Base-by-base conservation (phyloP, 2,329 filamentous ascomycete species). In the Rhexocercosporidium sp. region DNA sequence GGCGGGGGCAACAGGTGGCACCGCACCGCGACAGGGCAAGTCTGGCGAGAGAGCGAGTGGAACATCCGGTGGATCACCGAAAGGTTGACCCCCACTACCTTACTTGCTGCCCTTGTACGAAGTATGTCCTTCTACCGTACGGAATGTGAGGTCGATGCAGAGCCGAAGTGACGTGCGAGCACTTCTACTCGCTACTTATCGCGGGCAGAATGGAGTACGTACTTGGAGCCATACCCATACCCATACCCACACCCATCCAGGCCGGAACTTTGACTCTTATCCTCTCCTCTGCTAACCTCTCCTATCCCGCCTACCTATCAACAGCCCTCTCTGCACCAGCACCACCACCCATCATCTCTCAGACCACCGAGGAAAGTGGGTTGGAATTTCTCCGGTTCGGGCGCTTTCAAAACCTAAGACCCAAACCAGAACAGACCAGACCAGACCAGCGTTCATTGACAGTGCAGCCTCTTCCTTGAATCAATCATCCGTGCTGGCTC, bases 321-420 rank as follows among this genome's bases (percentile, higher is more conserved):
- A n/a, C n/a, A n/a, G n/a, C n/a, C n/a, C n/a, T n/a, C n/a, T n/a
- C n/a, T n/a, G n/a, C n/a, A n/a, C n/a, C n/a, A n/a, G n/a, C n/a
- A n/a, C n/a, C n/a, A n/a, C n/a, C n/a, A n/a, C 34, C 34, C 8
- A 37, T 37, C 34, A 37, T n/a, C n/a, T n/a, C n/a, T n/a, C n/a
- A n/a, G n/a, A n/a, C n/a, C n/a, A n/a, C n/a, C n/a, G n/a, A 57
- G 54, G 8, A 41, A 57, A 39, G 54, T 57, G 54, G 54, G 20
- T 22, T 25, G 6, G n/a, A 9, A 39, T 39, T 39, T 39, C 54
- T 57, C 31, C 54, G 54, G 34, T 57, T 39, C 54, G 54, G 54
- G 54, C 54, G 54, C 54, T 57, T 57, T 57, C 54, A 57, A 41
- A 56, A 57, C 54, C 54, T 57, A 25, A 47, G 46, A 47, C 46